Evolutionary conservation across 2,329 filamentous ascomycete species (phyloP).

Genomic region (Lecanosticta acicola): DNA sequence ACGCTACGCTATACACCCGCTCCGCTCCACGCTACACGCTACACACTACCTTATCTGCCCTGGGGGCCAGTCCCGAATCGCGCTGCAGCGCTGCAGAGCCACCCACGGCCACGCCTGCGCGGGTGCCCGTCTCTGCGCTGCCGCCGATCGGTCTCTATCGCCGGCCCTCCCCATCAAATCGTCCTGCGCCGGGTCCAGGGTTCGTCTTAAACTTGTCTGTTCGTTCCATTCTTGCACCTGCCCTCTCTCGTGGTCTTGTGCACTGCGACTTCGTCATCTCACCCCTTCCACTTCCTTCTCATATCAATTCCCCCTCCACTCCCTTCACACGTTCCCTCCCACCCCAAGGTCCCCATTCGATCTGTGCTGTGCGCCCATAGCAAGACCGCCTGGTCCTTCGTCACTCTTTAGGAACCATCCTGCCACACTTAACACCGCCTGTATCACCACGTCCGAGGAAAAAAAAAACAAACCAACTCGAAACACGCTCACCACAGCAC

Average conservation of each 20-base stretch:
- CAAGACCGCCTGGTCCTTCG: conserved; percentile 11
- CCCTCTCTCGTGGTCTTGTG: conserved; percentile 25
- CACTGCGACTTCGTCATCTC: conserved; percentile 24
- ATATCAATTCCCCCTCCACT: conserved; percentile 14
- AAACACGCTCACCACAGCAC: no score
- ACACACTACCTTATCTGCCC: no score
- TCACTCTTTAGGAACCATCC: conserved; percentile 23
- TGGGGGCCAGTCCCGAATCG: no score
- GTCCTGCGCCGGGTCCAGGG: conserved; percentile 25
- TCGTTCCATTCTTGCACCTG: conserved; percentile 14
- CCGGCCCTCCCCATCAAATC: conserved; percentile 19
- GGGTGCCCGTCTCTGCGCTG: no score
- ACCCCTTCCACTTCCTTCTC: no score
- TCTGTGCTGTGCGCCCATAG: conserved; percentile 16
- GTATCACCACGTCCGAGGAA: conserved; percentile 20
- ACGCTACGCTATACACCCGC: no score
- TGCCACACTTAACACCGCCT: conserved; percentile 15
- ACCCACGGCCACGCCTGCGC: no score
- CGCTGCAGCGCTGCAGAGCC: no score
- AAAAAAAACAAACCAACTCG: conserved; percentile 5
- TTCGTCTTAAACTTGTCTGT: conserved; percentile 27
- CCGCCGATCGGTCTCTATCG: conserved; percentile 29
- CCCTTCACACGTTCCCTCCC: conserved; percentile 17
- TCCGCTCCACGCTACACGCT: no score
- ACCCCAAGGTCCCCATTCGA: conserved; percentile 5